Percentiles rank a stretch among this genome's conserved stretches.
Conservation (phyloP, 331 rosid species). For the Ulmus americana region DNA sequence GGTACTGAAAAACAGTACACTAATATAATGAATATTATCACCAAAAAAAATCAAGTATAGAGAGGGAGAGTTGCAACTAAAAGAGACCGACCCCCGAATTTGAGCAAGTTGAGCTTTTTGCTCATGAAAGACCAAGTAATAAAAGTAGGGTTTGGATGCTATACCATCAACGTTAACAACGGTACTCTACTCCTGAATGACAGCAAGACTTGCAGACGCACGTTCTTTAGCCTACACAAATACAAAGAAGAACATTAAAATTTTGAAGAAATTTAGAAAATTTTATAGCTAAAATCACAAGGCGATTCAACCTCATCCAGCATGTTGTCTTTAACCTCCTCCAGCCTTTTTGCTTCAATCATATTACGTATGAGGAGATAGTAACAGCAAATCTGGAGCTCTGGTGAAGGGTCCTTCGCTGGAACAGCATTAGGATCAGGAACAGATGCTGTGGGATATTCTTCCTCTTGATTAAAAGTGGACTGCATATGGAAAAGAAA, state of each 20-base stretch:
- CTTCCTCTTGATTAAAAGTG: too few species aligned
- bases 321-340: not conserved
- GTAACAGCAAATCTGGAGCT: constrained; percentile 9
- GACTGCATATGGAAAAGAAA: too few species aligned
- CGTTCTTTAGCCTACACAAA: constrained; percentile 1
- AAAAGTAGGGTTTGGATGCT: constrained; percentile 9
- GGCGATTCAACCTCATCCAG: not conserved
- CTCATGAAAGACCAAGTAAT: constrained; percentile 3
- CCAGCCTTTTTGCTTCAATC: constrained; percentile 6
- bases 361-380: constrained; percentile 4
- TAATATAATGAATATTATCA: too few species aligned
- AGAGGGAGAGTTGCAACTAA: not conserved
- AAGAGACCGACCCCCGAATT: constrained; percentile 7
- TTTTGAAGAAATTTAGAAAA: not conserved
- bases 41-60: too few species aligned
- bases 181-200: not conserved
- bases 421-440: not conserved
- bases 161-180: not conserved
- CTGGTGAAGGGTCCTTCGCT: constrained; percentile 4
- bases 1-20: constrained; percentile 1
- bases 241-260: not conserved
- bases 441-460: not conserved
- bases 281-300: not conserved
- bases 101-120: not conserved
- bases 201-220: constrained; percentile 9